phyloP scores from a whole-genome alignment of 805 yeast species.

The Lachancea meyersii region DNA sequence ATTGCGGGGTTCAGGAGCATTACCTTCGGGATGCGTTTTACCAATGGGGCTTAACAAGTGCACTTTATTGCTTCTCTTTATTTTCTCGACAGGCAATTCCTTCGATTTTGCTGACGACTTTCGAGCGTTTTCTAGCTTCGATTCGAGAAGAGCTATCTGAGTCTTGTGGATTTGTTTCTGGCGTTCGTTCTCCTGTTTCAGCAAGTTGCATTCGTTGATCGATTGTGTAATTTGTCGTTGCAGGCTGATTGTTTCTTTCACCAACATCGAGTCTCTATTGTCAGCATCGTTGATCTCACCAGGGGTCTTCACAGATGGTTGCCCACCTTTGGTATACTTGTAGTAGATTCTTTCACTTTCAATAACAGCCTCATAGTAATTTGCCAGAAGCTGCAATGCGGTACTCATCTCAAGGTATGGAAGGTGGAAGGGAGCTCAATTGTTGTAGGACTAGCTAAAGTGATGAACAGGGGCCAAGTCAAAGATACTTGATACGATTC shows the following conservation, averaged over 20 bases:
- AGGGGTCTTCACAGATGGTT: neutral
- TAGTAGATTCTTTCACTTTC: constrained; percentile 25
- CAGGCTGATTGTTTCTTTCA: constrained; percentile 30
- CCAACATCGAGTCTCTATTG: constrained; percentile 13
- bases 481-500: too few relatives aligned
- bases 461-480: neutral
- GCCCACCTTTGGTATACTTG: constrained; percentile 6
- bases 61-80: constrained; percentile 3
- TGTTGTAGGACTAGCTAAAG: neutral
- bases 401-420: constrained; percentile 17
- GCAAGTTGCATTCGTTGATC: constrained; percentile 29
- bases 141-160: constrained; percentile 32
- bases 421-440: neutral
- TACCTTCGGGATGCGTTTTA: neutral
- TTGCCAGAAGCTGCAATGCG: constrained; percentile 21
- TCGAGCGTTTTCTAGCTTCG: constrained; percentile 33
- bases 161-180: constrained; percentile 31
- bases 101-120: constrained; percentile 27
- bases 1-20: constrained; percentile 12
- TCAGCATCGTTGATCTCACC: neutral
- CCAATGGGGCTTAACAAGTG: constrained; percentile 25
- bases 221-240: constrained; percentile 34
- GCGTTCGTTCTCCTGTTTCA: constrained; percentile 29
- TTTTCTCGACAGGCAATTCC: constrained; percentile 1
- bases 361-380: constrained; percentile 27